These are phyloP conservation scores for Pythium monospermum DNA, from an alignment of 352 stramenopile species.

Conservation along the genomic window DNA sequence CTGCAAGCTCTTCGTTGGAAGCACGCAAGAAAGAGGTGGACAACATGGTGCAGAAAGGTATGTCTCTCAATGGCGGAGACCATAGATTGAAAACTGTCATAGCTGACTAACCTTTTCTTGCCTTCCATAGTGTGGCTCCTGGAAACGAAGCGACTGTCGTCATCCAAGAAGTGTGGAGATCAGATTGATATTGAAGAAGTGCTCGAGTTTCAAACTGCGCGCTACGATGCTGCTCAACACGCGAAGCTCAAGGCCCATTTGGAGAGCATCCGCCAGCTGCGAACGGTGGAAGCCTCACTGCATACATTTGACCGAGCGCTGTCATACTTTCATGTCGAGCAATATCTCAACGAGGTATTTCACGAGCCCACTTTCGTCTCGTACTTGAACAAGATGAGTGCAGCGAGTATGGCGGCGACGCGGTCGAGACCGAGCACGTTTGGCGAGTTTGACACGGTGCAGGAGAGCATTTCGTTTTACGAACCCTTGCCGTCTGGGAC, in stretches of 20 bases:
- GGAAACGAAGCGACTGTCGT: conserved; percentile 25
- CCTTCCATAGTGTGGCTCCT: conserved; percentile 24
- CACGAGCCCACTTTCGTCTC: conserved; percentile 58
- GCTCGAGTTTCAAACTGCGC: conserved; percentile 48
- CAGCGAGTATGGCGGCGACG: conserved; percentile 21
- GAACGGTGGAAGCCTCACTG: conserved; percentile 70
- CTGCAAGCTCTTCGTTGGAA: conserved; percentile 46
- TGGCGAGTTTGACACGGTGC: conserved; percentile 52
- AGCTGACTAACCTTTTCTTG: neutral
- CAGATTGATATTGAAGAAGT: conserved; percentile 29
- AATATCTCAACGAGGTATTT: conserved; percentile 76
- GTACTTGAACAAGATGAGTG: conserved; percentile 72
- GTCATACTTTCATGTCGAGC: conserved; percentile 79
- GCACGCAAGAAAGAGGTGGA: conserved; percentile 66
- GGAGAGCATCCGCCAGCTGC: conserved; percentile 65
- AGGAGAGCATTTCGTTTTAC: conserved; percentile 65
- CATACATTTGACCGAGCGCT: conserved; percentile 77
- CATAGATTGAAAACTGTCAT: no score
- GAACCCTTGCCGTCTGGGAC: conserved; percentile 47
- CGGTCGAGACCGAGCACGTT: conserved; percentile 6
- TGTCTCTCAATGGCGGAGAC: neutral
- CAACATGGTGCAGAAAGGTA: conserved; percentile 67
- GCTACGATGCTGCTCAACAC: conserved; percentile 54
- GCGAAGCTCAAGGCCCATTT: conserved; percentile 64
- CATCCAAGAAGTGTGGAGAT: conserved; percentile 27